Percentiles rank a stretch among this genome's conserved stretches.
Evolutionary conservation across 73 alveolate species (phyloP).

Genomic region (Symbiodinium natans): DNA sequence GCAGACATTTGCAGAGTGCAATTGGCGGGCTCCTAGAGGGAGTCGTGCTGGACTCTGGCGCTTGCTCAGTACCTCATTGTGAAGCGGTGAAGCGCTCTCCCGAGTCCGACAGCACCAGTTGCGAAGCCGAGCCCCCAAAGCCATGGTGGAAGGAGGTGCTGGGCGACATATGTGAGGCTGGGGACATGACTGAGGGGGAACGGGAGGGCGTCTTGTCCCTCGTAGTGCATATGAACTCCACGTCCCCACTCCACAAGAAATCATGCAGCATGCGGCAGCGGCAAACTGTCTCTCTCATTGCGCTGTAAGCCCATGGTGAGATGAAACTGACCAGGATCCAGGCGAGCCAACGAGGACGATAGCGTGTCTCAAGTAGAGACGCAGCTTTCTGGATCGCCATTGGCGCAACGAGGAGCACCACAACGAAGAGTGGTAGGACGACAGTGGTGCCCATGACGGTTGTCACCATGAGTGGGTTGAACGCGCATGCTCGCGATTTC

Average conservation of each 20-base stretch:
- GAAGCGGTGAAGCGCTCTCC: too few species aligned
- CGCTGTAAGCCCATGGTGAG: neutral
- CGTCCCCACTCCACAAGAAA: neutral
- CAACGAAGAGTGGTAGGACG: neutral
- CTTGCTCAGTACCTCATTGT: too few species aligned
- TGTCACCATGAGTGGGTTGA: neutral
- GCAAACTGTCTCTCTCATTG: neutral
- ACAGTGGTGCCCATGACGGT: neutral
- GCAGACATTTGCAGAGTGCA: too few species aligned
- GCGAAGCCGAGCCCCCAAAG: too few species aligned
- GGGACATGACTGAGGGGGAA: neutral
- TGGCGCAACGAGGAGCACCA: neutral
- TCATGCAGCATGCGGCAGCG: neutral
- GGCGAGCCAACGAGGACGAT: neutral
- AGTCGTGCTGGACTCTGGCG: too few species aligned
- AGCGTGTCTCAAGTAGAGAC: neutral
- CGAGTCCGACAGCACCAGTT: too few species aligned
- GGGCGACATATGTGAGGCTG: neutral
- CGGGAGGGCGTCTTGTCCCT: neutral
- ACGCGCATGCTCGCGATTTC: neutral
- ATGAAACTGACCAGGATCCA: neutral
- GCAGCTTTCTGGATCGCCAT: neutral
- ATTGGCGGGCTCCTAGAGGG: too few species aligned
- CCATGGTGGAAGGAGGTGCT: neutral
- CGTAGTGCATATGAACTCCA: neutral